A percentile compares a stretch with the other conserved stretches of the same genome.
phyloP scores from a whole-genome alignment of 495 filamentous ascomycete genomes.

The Apiosordaria backusii region DNA sequence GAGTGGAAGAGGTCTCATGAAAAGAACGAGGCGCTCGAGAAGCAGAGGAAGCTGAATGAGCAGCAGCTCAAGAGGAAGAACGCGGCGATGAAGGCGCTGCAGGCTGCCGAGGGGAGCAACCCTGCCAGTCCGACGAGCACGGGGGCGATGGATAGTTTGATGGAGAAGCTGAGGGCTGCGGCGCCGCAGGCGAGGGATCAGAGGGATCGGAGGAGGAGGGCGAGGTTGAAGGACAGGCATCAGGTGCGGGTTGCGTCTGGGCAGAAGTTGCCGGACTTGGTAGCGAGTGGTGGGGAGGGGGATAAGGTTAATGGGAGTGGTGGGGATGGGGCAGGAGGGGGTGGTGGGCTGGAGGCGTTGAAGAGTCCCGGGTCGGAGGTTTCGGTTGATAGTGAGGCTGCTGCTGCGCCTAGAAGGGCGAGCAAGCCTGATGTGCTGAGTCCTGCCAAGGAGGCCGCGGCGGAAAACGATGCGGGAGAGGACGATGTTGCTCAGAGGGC shows the following conservation, averaged over 20 bases:
- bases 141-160: slow-evolving; percentile 94
- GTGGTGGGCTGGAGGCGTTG: slow-evolving; percentile 28
- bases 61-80: slow-evolving; percentile 87
- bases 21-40: slow-evolving; percentile 85
- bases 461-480: slow-evolving; percentile 58
- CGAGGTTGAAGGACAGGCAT: slow-evolving; percentile 84
- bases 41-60: slow-evolving; percentile 78
- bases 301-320: slow-evolving; percentile 20
- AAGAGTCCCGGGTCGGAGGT: slow-evolving; percentile 23
- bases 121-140: slow-evolving; percentile 69
- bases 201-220: slow-evolving; percentile 80
- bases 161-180: slow-evolving; percentile 92
- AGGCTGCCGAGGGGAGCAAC: slow-evolving; percentile 40
- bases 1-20: slow-evolving; percentile 96
- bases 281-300: slow-evolving; percentile 47
- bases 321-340: slow-evolving; percentile 47
- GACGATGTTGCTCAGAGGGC: slow-evolving; percentile 79
- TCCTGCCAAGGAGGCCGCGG: slow-evolving; percentile 35
- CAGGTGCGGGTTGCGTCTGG: slow-evolving; percentile 88
- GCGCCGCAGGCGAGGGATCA: slow-evolving; percentile 85
- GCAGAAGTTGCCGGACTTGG: slow-evolving; percentile 72
- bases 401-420: slow-evolving; percentile 36
- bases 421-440: slow-evolving; percentile 37
- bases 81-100: slow-evolving; percentile 59
- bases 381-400: slow-evolving; percentile 29